phyloP scores from a whole-genome alignment of 2,329 filamentous ascomycete species.

The Talaromyces sp. region DNA sequence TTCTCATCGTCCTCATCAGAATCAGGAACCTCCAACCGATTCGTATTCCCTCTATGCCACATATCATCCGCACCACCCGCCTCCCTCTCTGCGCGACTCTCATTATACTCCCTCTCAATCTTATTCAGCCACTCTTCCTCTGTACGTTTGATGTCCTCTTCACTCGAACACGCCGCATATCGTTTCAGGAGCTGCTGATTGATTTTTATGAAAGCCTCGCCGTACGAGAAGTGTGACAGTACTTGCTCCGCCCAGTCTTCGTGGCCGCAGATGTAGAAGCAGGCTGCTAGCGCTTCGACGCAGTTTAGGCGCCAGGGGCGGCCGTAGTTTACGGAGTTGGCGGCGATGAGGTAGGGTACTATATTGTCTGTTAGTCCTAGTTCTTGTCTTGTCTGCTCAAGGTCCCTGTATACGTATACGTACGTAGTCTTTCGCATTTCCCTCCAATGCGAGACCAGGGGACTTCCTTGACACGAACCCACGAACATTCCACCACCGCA shows the following conservation, averaged over 20 bases:
- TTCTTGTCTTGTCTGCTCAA: not conserved
- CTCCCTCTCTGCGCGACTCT: slow-evolving; percentile 67
- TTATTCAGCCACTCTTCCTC: slow-evolving; percentile 87
- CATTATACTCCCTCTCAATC: slow-evolving; percentile 83
- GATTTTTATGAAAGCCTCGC: slow-evolving; percentile 83
- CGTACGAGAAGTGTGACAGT: slow-evolving; percentile 82
- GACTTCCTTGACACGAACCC: slow-evolving; percentile 88
- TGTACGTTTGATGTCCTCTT: slow-evolving; percentile 76
- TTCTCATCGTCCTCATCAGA: slow-evolving; percentile 53
- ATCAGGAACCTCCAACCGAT: slow-evolving; percentile 58
- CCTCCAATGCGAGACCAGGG: slow-evolving; percentile 90
- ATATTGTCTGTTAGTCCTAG: not conserved
- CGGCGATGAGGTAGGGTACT: slow-evolving; percentile 90
- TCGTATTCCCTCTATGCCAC: slow-evolving; percentile 90
- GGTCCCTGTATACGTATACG: slow-evolving; percentile 22
- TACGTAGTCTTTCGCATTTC: slow-evolving; percentile 77
- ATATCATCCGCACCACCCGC: slow-evolving; percentile 63
- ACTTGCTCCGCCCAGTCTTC: slow-evolving; percentile 85
- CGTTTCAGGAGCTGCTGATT: slow-evolving; percentile 77
- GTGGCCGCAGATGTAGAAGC: slow-evolving; percentile 90
- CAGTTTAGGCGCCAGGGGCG: slow-evolving; percentile 94
- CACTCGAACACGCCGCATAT: slow-evolving; percentile 80
- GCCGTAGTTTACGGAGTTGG: slow-evolving; percentile 96
- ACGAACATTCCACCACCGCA: slow-evolving; percentile 95
- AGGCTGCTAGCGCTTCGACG: slow-evolving; percentile 88